A percentile compares a stretch with the other conserved stretches of the same genome.
Evolutionary conservation across 805 yeast species (phyloP).

Genomic region (Maudiozyma serrabonitensis): DNA sequence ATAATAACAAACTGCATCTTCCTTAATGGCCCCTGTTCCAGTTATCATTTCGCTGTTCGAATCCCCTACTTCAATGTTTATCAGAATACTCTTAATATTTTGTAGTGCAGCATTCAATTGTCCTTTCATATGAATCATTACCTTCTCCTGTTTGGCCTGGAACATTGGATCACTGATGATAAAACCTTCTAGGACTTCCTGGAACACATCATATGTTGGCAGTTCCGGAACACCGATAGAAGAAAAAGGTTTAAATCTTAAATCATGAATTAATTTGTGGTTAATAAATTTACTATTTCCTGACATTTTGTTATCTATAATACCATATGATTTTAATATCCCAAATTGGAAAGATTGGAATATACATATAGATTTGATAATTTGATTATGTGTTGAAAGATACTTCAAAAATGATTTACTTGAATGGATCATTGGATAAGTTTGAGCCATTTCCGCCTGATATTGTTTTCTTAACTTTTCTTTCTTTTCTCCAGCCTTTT

Average conservation of each 20-base stretch:
- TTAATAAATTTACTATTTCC: constrained; percentile 21
- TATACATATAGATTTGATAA: constrained; percentile 24
- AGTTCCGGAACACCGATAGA: constrained; percentile 69
- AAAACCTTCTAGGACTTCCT: constrained; percentile 15
- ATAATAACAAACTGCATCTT: constrained; percentile 27
- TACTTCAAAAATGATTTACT: constrained; percentile 21
- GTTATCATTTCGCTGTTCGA: constrained; percentile 15
- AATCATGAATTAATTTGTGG: constrained; percentile 32
- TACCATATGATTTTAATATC: constrained; percentile 16
- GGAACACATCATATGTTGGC: constrained; percentile 37
- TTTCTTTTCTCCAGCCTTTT: constrained; percentile 43
- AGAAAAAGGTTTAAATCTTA: constrained; percentile 72
- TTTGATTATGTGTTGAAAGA: constrained; percentile 15
- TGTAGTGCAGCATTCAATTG: constrained; percentile 12
- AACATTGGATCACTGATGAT: constrained; percentile 14
- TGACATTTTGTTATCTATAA: constrained; percentile 20
- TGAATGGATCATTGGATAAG: constrained; percentile 30
- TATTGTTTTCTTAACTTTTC: constrained; percentile 31
- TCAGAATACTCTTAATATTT: constrained; percentile 9
- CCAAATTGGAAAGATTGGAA: constrained; percentile 30
- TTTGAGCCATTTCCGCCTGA: constrained; percentile 23
- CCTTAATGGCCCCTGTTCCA: constrained; percentile 22
- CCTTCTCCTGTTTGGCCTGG: constrained; percentile 9
- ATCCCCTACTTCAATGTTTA: constrained; percentile 16
- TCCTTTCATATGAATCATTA: constrained; percentile 10